A percentile compares a stretch with the other conserved stretches of the same genome.
phyloP scores from a whole-genome alignment of 2,329 filamentous ascomycete species.

The Pseudophaeomoniella oleicola region DNA sequence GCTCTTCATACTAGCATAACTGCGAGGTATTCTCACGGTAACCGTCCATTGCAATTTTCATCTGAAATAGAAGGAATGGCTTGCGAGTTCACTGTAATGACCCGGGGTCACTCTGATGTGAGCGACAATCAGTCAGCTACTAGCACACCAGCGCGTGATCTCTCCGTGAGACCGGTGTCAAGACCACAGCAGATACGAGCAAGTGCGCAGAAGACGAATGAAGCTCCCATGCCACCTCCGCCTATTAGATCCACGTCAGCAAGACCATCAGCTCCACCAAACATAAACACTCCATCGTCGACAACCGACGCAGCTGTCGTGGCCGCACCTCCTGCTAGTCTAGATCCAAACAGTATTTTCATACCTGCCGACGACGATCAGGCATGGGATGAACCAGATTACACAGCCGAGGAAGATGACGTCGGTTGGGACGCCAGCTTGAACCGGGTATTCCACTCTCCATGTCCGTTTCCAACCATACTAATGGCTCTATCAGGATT shows the following conservation, averaged over 20 bases:
- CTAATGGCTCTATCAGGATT: conserved; percentile 22
- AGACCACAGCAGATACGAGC: conserved; percentile 14
- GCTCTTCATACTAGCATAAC: conserved; percentile 39
- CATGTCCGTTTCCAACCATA: not conserved
- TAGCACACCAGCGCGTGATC: conserved; percentile 17
- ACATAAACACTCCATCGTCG: conserved; percentile 7
- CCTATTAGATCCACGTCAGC: not conserved
- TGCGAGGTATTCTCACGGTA: conserved; percentile 44
- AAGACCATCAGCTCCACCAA: conserved; percentile 9
- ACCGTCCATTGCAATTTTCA: conserved; percentile 44
- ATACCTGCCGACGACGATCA: conserved; percentile 42
- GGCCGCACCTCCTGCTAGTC: conserved; percentile 24
- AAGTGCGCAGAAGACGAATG: conserved; percentile 5
- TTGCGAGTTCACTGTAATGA: conserved; percentile 52
- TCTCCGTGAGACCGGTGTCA: conserved; percentile 25
- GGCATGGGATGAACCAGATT: conserved; percentile 45
- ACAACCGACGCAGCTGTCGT: conserved; percentile 10
- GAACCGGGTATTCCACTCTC: conserved; percentile 4
- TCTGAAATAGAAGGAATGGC: conserved; percentile 41
- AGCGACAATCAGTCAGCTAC: conserved; percentile 24
- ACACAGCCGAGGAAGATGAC: conserved; percentile 35
- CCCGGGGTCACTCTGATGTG: conserved; percentile 37
- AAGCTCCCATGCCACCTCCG: conserved; percentile 4
- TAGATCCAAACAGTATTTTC: conserved; percentile 44
- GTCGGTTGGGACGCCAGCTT: not conserved